These are phyloP conservation scores for Eucalyptus brandiana DNA, from an alignment of 345 rosid genomes.

Conservation along the genomic window DNA sequence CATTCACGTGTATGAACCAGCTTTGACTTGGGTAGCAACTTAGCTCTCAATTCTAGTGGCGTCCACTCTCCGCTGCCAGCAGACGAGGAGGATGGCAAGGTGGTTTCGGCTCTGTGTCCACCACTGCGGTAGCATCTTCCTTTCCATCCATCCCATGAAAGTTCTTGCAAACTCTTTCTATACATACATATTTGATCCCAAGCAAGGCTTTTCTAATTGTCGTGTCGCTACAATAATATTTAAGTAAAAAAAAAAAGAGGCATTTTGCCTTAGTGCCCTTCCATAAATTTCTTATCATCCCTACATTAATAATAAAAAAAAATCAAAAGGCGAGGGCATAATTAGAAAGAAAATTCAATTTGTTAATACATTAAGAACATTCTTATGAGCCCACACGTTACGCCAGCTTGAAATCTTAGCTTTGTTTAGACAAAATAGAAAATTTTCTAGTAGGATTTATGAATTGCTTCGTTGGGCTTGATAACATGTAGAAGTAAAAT, in stretches of 20 bases:
- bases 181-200: too few relatives aligned
- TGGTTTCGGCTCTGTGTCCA: fast-evolving
- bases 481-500: neutral
- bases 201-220: too few relatives aligned
- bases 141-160: too few relatives aligned
- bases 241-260: too few relatives aligned
- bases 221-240: too few relatives aligned
- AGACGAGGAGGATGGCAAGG: fast-evolving
- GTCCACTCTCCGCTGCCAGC: fast-evolving
- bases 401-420: neutral
- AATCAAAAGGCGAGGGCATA: neutral
- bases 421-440: neutral
- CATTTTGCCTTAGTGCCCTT: neutral
- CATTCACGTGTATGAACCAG: fast-evolving
- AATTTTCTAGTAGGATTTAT: neutral
- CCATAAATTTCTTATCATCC: too few relatives aligned
- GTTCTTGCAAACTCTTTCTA: too few relatives aligned
- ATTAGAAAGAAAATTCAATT: neutral
- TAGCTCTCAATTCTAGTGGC: fast-evolving
- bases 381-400: neutral
- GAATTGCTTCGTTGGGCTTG: neutral
- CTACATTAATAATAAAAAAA: neutral
- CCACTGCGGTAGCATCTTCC: too few relatives aligned
- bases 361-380: neutral
- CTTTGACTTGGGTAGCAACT: too few relatives aligned